Percentiles rank a stretch among this genome's conserved stretches.
phyloP scores from a whole-genome alignment of 495 filamentous ascomycete genomes.

The Apodospora peruviana region DNA sequence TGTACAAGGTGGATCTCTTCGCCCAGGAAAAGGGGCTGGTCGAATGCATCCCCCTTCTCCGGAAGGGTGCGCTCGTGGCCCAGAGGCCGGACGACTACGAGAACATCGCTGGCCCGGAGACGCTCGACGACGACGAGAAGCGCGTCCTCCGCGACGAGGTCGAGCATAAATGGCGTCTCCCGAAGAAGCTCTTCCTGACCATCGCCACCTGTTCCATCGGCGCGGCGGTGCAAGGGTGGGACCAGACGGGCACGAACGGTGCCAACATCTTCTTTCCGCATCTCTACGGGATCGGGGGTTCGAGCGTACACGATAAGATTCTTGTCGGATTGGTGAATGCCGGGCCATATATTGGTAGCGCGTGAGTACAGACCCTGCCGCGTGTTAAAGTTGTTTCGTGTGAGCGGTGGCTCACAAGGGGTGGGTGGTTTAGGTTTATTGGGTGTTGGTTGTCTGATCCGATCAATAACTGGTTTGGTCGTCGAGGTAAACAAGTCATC shows the following conservation, averaged over 20 bases:
- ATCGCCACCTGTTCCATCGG: constrained; percentile 66
- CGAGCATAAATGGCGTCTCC: constrained; percentile 61
- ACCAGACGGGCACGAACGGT: constrained; percentile 70
- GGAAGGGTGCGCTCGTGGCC: constrained; percentile 61
- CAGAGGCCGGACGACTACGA: constrained; percentile 53
- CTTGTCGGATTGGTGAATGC: constrained; percentile 47
- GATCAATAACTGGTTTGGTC: constrained; percentile 59
- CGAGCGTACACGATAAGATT: constrained; percentile 44
- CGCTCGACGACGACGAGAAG: constrained; percentile 51
- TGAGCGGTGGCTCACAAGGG: background rate
- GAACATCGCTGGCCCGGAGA: constrained; percentile 39
- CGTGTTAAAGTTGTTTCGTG: no score
- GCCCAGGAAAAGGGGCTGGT: constrained; percentile 44
- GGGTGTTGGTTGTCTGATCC: constrained; percentile 69
- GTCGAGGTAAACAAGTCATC: constrained; percentile 37
- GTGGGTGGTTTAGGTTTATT: constrained; percentile 23
- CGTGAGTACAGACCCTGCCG: constrained; percentile 10
- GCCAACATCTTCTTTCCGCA: constrained; percentile 64
- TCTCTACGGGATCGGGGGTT: constrained; percentile 35
- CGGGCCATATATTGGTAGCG: constrained; percentile 46
- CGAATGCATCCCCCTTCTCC: constrained; percentile 45
- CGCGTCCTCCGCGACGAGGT: constrained; percentile 49
- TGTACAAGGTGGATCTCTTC: constrained; percentile 52
- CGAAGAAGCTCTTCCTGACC: constrained; percentile 54
- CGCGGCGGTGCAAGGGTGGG: constrained; percentile 72